A percentile compares a stretch with the other conserved stretches of the same genome.
Evolutionary conservation across 176 grass and related monocot species (phyloP).

Genomic region (Zoysia japonica): DNA sequence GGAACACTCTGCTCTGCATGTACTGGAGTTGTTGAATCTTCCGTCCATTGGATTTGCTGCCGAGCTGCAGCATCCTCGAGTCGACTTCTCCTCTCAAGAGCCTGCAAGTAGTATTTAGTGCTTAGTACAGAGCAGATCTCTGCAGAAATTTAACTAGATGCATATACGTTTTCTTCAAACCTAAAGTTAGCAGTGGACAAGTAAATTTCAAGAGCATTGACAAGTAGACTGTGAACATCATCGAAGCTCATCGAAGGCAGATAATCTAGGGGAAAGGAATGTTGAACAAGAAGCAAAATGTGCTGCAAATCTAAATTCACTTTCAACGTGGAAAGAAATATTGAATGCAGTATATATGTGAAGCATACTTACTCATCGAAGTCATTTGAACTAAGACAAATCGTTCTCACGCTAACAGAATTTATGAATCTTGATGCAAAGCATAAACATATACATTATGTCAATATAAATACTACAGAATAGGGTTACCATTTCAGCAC

Average conservation of each 20-base stretch:
- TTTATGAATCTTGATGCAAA: not conserved
- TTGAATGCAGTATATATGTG: not conserved
- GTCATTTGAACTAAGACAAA: not conserved
- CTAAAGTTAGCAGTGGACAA: not conserved
- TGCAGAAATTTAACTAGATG: not conserved
- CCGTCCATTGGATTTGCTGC: conserved; percentile 34
- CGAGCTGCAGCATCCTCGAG: conserved; percentile 41
- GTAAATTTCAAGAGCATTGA: not conserved
- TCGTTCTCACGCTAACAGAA: not conserved
- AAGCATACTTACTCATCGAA: not conserved
- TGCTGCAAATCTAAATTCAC: not conserved
- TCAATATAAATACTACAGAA: not conserved
- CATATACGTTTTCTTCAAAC: not conserved
- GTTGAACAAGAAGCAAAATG: not conserved
- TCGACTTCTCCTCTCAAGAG: conserved; percentile 53
- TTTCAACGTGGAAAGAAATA: not conserved
- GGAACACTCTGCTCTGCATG: conserved; percentile 30
- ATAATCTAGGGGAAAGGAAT: not conserved
- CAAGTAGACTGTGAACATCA: not conserved
- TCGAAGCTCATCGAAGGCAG: not conserved
- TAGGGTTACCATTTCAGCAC: not conserved
- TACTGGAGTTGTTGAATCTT: conserved; percentile 37
- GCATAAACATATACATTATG: not conserved
- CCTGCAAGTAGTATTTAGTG: conserved; percentile 44
- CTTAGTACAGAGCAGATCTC: not conserved